These are phyloP conservation scores for Starmerella asiatica DNA, from an alignment of 805 yeast species.

Conservation along the genomic window DNA sequence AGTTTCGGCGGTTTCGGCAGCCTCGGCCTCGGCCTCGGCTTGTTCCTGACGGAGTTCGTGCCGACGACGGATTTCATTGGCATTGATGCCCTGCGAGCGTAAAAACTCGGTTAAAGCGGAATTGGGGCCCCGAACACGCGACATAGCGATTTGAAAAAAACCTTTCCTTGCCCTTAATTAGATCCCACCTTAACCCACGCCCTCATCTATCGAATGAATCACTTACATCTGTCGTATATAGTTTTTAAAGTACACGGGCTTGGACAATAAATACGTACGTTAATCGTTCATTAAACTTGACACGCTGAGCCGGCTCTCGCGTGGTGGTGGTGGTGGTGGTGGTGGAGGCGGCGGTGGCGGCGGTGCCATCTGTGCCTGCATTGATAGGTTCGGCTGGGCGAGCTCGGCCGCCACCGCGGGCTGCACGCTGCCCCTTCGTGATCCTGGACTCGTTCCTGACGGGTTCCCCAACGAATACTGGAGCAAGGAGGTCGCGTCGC, in stretches of 20 bases:
- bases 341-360: not conserved
- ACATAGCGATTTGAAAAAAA: too few relatives aligned
- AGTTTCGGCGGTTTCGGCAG: slow-evolving; percentile 27
- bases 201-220: too few relatives aligned
- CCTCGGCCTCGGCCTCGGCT: slow-evolving; percentile 6
- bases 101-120: slow-evolving; percentile 84
- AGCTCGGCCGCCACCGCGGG: slow-evolving; percentile 6
- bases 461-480: slow-evolving; percentile 15
- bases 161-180: too few relatives aligned
- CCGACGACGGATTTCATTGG: slow-evolving; percentile 52
- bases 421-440: slow-evolving; percentile 11
- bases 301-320: not conserved
- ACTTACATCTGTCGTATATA: too few relatives aligned
- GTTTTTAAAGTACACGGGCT: too few relatives aligned
- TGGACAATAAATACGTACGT: too few relatives aligned
- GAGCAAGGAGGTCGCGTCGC: slow-evolving; percentile 15
- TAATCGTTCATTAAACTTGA: not conserved
- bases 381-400: slow-evolving; percentile 2
- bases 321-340: not conserved
- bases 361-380: not conserved
- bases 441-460: slow-evolving; percentile 3
- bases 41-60: slow-evolving; percentile 17
- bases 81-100: slow-evolving; percentile 76
- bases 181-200: too few relatives aligned
- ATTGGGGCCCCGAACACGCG: slow-evolving; percentile 36